phyloP scores from a whole-genome alignment of 345 rosid genomes.

The Aquilaria sinensis region DNA sequence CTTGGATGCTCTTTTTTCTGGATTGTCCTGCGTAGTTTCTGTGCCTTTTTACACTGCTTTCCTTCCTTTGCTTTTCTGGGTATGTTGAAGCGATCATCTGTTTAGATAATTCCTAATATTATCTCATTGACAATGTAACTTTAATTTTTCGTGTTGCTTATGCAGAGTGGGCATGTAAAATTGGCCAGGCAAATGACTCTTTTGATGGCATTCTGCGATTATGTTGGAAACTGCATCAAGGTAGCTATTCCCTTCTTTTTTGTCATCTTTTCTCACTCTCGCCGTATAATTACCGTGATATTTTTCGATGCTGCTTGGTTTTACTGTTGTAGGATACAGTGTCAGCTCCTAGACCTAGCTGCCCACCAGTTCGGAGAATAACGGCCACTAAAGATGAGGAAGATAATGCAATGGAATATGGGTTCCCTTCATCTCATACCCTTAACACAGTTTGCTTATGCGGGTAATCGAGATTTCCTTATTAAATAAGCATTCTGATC shows the following conservation, averaged over 20 bases:
- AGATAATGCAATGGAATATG: slow-evolving; percentile 95
- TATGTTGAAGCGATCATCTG: slow-evolving; percentile 14
- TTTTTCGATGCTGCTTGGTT: slow-evolving; percentile 9
- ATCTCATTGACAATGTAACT: background rate
- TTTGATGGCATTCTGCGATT: slow-evolving; percentile 93
- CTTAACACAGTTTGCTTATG: slow-evolving; percentile 89
- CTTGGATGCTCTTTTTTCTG: slow-evolving; percentile 80
- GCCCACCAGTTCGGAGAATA: slow-evolving; percentile 82
- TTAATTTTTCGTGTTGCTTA: slow-evolving; percentile 9
- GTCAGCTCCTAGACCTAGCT: slow-evolving; percentile 92
- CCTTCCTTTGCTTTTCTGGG: slow-evolving; percentile 98
- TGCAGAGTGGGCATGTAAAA: slow-evolving; percentile 96
- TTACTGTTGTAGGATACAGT: slow-evolving; percentile 57
- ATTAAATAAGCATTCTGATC: slow-evolving; percentile 14
- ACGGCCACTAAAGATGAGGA: slow-evolving; percentile 90
- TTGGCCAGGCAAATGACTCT: slow-evolving; percentile 98
- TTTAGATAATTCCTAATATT: too few relatives aligned
- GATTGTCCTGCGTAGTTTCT: slow-evolving; percentile 85
- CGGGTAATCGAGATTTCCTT: slow-evolving; percentile 49
- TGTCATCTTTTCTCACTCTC: background rate
- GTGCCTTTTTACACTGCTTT: slow-evolving; percentile 97
- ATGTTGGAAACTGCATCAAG: slow-evolving; percentile 81
- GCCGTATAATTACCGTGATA: background rate
- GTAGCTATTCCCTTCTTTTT: slow-evolving; percentile 21
- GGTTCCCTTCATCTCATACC: slow-evolving; percentile 97